Evolutionary conservation across 2,329 filamentous ascomycete genomes (phyloP).

Genomic region (Zelopaecilomyces penicillatus): DNA sequence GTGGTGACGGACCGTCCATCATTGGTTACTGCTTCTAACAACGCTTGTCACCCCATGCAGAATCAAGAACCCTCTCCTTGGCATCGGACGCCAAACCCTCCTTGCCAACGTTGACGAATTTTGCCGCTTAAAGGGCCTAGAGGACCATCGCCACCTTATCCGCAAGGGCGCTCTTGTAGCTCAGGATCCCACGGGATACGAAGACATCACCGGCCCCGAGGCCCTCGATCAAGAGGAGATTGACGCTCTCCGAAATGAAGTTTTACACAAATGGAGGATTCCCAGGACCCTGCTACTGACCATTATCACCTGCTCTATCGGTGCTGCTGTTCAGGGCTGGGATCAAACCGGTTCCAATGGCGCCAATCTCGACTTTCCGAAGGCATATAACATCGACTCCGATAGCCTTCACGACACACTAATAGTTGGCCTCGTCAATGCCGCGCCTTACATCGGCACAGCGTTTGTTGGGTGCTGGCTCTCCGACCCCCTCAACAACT

Average conservation of each 20-base stretch:
- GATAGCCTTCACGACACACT: conserved; percentile 29
- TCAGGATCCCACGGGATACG: conserved; percentile 56
- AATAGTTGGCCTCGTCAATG: conserved; percentile 61
- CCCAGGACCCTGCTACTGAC: conserved; percentile 56
- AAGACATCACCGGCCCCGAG: conserved; percentile 47
- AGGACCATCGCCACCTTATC: conserved; percentile 49
- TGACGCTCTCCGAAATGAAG: conserved; percentile 50
- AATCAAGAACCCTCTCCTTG: conserved; percentile 42
- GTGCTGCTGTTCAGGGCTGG: conserved; percentile 63
- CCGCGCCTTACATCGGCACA: conserved; percentile 43
- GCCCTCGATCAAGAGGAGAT: conserved; percentile 54
- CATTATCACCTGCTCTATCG: conserved; percentile 59
- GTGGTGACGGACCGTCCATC: too few relatives aligned
- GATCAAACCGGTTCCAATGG: conserved; percentile 58
- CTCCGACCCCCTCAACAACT: conserved; percentile 51
- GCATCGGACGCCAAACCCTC: conserved; percentile 42
- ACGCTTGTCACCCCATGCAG: conserved; percentile 10
- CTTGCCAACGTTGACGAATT: conserved; percentile 52
- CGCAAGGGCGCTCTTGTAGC: conserved; percentile 66
- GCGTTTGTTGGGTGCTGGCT: conserved; percentile 53
- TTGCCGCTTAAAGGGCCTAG: conserved; percentile 49
- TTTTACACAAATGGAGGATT: conserved; percentile 59
- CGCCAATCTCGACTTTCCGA: conserved; percentile 54
- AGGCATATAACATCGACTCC: conserved; percentile 37
- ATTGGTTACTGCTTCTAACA: too few relatives aligned